Percentiles rank a stretch among this genome's conserved stretches.
phyloP scores from a whole-genome alignment of 208 protist species.

The Naegleria fowleri region DNA sequence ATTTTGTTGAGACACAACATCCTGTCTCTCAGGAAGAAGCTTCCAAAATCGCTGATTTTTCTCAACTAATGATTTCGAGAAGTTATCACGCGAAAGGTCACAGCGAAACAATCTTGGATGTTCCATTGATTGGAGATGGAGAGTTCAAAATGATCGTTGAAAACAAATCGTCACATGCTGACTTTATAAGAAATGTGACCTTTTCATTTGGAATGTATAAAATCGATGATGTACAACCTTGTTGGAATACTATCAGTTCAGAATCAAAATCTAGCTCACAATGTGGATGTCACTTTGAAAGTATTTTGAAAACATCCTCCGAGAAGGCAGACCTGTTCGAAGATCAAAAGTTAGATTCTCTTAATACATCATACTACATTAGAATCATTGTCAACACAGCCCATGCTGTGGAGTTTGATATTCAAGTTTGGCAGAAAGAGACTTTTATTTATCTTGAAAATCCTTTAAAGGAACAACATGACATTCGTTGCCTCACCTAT shows the following conservation, averaged over 20 bases:
- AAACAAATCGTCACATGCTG: neutral
- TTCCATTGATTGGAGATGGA: neutral
- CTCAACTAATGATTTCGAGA: neutral
- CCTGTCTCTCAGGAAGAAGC: too few species aligned
- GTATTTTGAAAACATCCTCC: neutral
- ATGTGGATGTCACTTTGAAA: neutral
- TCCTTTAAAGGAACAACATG: neutral
- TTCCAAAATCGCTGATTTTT: neutral
- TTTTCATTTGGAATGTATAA: neutral
- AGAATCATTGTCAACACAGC: neutral
- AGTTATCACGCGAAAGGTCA: neutral
- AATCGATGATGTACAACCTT: neutral
- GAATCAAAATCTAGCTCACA: neutral
- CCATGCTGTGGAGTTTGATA: neutral
- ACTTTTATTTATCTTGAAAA: neutral
- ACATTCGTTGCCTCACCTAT: neutral
- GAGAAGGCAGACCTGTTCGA: neutral
- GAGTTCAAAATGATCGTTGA: neutral
- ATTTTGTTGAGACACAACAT: too few species aligned
- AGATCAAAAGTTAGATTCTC: neutral
- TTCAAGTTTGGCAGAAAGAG: neutral
- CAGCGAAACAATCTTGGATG: neutral
- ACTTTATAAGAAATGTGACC: neutral
- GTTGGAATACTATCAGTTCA: neutral
- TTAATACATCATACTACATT: neutral